These are phyloP conservation scores for Pelagophyceae sp. DNA, from an alignment of 352 stramenopile genomes.

Conservation along the genomic window DNA sequence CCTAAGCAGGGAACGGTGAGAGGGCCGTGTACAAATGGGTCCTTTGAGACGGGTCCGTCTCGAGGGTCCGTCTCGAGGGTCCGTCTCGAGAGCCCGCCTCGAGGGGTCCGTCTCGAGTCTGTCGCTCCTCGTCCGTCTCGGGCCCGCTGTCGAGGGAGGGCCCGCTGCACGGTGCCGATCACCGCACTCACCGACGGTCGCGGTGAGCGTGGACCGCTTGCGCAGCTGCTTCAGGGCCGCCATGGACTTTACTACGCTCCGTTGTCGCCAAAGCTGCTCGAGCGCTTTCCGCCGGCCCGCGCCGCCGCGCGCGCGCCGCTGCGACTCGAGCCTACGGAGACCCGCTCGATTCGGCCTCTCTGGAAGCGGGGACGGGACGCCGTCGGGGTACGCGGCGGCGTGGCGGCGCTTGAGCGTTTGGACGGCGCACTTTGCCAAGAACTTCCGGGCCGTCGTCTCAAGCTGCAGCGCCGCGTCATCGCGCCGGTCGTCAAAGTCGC, in stretches of 20 bases:
- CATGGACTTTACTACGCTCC: constrained; percentile 3
- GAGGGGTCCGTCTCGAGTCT: too few relatives aligned
- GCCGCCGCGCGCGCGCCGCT: background rate
- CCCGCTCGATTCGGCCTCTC: background rate
- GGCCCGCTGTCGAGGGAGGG: too few relatives aligned
- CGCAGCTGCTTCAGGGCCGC: background rate
- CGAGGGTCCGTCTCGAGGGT: too few relatives aligned
- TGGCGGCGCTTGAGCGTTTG: background rate
- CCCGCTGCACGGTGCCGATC: too few relatives aligned
- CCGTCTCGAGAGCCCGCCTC: too few relatives aligned
- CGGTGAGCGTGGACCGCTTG: background rate
- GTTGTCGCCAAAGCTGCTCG: background rate
- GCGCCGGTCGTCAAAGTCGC: background rate
- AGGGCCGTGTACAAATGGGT: too few relatives aligned
- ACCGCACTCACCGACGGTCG: background rate
- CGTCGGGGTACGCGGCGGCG: background rate
- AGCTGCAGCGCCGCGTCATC: background rate
- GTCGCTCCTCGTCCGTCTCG: too few relatives aligned
- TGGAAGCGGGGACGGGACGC: background rate
- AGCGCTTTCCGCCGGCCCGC: background rate
- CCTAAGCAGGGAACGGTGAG: too few relatives aligned
- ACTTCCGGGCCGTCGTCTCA: background rate
- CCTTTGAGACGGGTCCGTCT: too few relatives aligned
- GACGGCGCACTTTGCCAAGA: background rate
- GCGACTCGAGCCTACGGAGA: background rate